A percentile compares a stretch with the other conserved stretches of the same genome.
These are phyloP conservation scores for Yarrowia galli DNA, from an alignment of 1,139 yeast species.

Conservation along the genomic window DNA sequence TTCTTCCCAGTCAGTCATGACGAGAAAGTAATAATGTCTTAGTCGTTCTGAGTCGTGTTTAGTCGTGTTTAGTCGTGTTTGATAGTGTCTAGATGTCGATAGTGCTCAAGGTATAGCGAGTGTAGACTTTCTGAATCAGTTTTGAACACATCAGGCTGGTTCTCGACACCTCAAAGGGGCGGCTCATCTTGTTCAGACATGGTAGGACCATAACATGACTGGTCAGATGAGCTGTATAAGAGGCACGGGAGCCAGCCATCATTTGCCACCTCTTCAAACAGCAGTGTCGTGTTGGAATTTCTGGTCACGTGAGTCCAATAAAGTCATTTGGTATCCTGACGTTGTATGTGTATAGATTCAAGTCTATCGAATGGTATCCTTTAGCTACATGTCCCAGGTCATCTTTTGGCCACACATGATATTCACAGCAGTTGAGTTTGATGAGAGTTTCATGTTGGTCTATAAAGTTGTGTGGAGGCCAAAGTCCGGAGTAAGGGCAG, in stretches of 20 bases:
- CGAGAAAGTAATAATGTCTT: background rate
- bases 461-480: background rate
- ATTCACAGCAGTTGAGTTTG: slow-evolving; percentile 5
- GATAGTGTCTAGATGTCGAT: too few species aligned
- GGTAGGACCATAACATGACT: slow-evolving; percentile 34
- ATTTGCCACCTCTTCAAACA: background rate
- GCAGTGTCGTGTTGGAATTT: background rate
- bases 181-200: background rate
- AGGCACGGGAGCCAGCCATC: slow-evolving; percentile 17
- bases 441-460: slow-evolving; percentile 6
- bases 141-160: slow-evolving; percentile 22
- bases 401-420: slow-evolving; percentile 17
- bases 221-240: slow-evolving; percentile 3
- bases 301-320: background rate
- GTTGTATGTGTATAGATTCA: background rate
- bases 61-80: background rate
- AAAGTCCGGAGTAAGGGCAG: too few species aligned
- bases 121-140: background rate
- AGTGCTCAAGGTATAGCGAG: background rate
- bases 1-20: slow-evolving; percentile 34
- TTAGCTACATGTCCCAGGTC: background rate
- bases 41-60: background rate
- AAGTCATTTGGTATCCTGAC: background rate
- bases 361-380: background rate
- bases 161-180: slow-evolving; percentile 4